Evolutionary conservation across 192 early-diverging fungal species (phyloP).

Genomic region (Podila clonocystis): DNA sequence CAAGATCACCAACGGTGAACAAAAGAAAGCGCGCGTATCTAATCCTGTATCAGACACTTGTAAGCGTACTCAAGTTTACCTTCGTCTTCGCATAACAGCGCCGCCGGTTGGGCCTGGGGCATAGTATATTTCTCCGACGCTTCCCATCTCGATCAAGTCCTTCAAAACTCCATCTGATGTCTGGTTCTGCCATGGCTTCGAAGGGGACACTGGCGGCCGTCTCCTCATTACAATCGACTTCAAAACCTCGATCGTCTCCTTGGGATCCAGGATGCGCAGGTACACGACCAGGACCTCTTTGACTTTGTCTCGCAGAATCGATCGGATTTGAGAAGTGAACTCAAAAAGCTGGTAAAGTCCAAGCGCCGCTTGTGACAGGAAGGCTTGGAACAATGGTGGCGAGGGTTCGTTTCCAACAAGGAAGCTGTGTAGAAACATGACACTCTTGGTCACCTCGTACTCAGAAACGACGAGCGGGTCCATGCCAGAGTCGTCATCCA

Average conservation of each 20-base stretch:
- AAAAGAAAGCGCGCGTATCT: conserved; percentile 11
- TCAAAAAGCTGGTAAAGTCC: conserved; percentile 69
- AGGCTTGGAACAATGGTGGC: conserved; percentile 60
- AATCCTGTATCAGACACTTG: conserved; percentile 1
- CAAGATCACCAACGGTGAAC: background rate
- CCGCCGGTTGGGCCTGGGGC: conserved; percentile 61
- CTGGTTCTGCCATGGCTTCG: conserved; percentile 28
- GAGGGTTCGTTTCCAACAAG: conserved; percentile 71
- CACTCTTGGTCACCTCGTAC: conserved; percentile 49
- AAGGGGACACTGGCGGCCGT: conserved; percentile 8
- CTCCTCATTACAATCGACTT: conserved; percentile 61
- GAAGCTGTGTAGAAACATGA: conserved; percentile 63
- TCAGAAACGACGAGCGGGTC: conserved; percentile 57
- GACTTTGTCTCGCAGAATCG: conserved; percentile 53
- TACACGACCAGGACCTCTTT: conserved; percentile 61
- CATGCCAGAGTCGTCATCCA: conserved; percentile 14
- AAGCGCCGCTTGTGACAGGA: conserved; percentile 61
- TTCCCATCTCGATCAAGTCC: conserved; percentile 47
- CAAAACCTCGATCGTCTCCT: conserved; percentile 43
- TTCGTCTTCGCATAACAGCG: conserved; percentile 56
- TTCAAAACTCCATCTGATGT: conserved; percentile 5
- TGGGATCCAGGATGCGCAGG: conserved; percentile 53
- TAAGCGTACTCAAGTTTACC: conserved; percentile 15
- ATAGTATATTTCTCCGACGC: conserved; percentile 62
- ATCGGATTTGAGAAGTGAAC: conserved; percentile 53